phyloP scores from a whole-genome alignment of 2,329 filamentous ascomycete genomes.

The Fusarium luffae region DNA sequence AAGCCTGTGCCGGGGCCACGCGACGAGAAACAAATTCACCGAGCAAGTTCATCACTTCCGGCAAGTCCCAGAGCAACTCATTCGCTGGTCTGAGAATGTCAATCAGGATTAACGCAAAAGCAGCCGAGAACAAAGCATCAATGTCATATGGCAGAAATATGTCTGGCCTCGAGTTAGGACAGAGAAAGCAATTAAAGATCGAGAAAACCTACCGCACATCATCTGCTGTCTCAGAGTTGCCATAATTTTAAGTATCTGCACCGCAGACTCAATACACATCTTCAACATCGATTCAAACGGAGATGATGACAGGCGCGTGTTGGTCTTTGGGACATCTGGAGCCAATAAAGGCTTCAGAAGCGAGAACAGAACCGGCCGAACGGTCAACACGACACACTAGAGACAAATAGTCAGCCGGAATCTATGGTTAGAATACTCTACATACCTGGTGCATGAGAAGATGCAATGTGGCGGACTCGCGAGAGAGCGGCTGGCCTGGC shows the following conservation, averaged over 20 bases:
- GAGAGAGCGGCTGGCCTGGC: slow-evolving; percentile 23
- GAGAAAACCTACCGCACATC: slow-evolving; percentile 24
- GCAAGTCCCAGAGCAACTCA: slow-evolving; percentile 35
- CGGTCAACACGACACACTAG: slow-evolving; percentile 36
- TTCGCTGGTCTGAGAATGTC: slow-evolving; percentile 37
- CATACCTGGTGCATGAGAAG: slow-evolving; percentile 33
- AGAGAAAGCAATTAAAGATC: too few species aligned
- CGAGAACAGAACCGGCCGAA: slow-evolving; percentile 35
- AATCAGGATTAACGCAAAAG: slow-evolving; percentile 33
- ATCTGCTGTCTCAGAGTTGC: slow-evolving; percentile 32
- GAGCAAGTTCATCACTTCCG: slow-evolving; percentile 33
- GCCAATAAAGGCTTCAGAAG: slow-evolving; percentile 31
- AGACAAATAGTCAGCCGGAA: neutral
- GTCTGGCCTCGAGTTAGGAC: slow-evolving; percentile 5
- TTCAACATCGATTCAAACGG: slow-evolving; percentile 38
- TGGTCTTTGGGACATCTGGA: neutral
- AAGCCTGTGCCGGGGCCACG: slow-evolving; percentile 35
- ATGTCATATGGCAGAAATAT: slow-evolving; percentile 38
- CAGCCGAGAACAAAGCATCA: slow-evolving; percentile 34
- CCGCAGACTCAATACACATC: slow-evolving; percentile 36
- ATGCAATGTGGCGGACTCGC: slow-evolving; percentile 36
- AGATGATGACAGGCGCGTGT: slow-evolving; percentile 12
- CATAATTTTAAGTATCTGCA: slow-evolving; percentile 36
- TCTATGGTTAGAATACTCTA: accelerated
- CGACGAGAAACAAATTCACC: slow-evolving; percentile 33